phyloP scores from a whole-genome alignment of 768 basidiomycete genomes.

The Myochromella boudieri region DNA sequence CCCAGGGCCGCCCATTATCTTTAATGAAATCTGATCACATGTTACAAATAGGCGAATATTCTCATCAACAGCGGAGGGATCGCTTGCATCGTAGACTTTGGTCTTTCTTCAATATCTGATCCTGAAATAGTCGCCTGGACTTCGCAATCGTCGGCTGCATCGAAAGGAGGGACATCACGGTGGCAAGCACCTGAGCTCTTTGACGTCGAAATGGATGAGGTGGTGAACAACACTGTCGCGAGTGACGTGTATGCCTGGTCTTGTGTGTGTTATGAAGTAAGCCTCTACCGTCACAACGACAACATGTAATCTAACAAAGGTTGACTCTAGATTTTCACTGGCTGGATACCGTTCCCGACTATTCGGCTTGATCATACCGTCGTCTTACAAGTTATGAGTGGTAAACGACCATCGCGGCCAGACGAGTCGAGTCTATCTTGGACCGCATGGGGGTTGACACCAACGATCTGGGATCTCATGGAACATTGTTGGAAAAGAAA shows the following conservation, averaged over 20 bases:
- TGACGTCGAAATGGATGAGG: neutral
- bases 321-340: slow-evolving; percentile 7
- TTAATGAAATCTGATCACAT: neutral
- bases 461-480: slow-evolving; percentile 2
- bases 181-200: neutral
- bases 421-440: neutral
- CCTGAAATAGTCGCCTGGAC: neutral
- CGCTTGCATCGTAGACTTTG: slow-evolving; percentile 4
- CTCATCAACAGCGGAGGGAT: slow-evolving; percentile 2
- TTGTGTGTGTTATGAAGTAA: neutral
- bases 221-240: neutral
- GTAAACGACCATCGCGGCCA: slow-evolving; percentile 6
- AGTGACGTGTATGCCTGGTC: neutral
- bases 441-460: slow-evolving; percentile 2
- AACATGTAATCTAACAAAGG: neutral
- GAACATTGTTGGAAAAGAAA: slow-evolving; percentile 3
- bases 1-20: neutral
- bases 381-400: neutral
- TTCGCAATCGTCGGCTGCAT: neutral
- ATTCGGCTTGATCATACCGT: neutral
- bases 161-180: neutral
- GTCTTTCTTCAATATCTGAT: neutral
- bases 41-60: slow-evolving; percentile 11
- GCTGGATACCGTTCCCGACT: slow-evolving; percentile 1
- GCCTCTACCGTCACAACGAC: neutral